Conservation (phyloP, 2,329 filamentous ascomycete species). For the Diaporthe australafricana region DNA sequence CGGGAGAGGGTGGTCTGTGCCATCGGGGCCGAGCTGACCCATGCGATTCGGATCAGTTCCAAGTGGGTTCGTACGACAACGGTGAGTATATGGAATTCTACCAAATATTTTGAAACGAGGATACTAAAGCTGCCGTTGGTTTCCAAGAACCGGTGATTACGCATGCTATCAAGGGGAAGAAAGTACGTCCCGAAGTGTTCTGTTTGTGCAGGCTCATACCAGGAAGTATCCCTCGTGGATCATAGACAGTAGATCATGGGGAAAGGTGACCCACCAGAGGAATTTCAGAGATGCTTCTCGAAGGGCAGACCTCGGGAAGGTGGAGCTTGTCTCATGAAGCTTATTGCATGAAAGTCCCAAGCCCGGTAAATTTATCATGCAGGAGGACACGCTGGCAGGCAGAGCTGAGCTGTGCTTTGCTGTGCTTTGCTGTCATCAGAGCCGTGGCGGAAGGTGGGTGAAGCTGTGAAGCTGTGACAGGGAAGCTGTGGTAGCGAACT, state of each 20-base stretch:
- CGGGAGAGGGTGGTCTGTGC: slow-evolving; percentile 27
- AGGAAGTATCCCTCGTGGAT: neutral
- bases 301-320: slow-evolving; percentile 21
- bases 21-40: slow-evolving; percentile 12
- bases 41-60: neutral
- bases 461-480: neutral
- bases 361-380: neutral
- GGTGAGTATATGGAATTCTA: neutral
- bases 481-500: neutral
- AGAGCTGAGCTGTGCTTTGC: no score
- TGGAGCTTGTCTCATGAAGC: slow-evolving; percentile 13
- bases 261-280: neutral
- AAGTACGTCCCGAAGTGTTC: neutral
- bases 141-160: neutral
- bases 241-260: neutral
- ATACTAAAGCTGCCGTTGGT: neutral
- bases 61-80: neutral
- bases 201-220: neutral
- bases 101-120: neutral
- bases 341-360: slow-evolving; percentile 19
- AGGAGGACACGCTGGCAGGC: slow-evolving; percentile 37
- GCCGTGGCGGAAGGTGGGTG: neutral
- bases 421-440: neutral
- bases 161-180: neutral
- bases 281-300: slow-evolving; percentile 36